These are phyloP conservation scores for Schizochytrium sp. DNA, from an alignment of 108 stramenopile genomes.

Conservation along the genomic window DNA sequence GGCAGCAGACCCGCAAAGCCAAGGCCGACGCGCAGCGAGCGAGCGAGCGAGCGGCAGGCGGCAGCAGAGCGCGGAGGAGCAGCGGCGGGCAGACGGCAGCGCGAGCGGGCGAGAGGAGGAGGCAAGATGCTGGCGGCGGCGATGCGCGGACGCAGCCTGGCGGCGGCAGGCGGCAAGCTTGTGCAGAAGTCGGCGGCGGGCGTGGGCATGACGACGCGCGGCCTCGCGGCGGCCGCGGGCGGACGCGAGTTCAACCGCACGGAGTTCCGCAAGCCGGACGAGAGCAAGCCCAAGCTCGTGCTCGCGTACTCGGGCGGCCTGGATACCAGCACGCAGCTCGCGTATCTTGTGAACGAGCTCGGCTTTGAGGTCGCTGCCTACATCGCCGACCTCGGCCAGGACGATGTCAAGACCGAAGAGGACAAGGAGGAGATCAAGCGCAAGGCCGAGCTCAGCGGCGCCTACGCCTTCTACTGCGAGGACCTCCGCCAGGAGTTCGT, in stretches of 20 bases:
- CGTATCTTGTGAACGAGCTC: conserved; percentile 86
- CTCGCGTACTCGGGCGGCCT: conserved; percentile 93
- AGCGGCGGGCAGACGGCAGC: no score
- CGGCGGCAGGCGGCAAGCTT: no score
- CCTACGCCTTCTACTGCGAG: conserved; percentile 62
- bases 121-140: no score
- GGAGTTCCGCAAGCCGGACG: conserved; percentile 9
- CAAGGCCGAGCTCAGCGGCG: conserved; percentile 71
- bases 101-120: no score
- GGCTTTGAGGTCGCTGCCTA: conserved; percentile 95
- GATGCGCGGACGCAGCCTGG: no score
- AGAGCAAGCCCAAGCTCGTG: conserved; percentile 71
- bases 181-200: no score
- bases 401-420: conserved; percentile 65
- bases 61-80: no score
- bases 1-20: no score
- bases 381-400: conserved; percentile 87
- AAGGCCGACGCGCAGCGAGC: no score
- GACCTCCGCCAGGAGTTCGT: conserved; percentile 93
- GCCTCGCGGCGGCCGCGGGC: no score
- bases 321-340: conserved; percentile 94
- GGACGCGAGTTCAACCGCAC: neutral
- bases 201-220: no score
- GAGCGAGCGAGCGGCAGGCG: no score
- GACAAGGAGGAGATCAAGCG: conserved; percentile 59